Base-by-base conservation (phyloP, 176 grass and related monocot species). In the Chrysopogon serrulatus region DNA sequence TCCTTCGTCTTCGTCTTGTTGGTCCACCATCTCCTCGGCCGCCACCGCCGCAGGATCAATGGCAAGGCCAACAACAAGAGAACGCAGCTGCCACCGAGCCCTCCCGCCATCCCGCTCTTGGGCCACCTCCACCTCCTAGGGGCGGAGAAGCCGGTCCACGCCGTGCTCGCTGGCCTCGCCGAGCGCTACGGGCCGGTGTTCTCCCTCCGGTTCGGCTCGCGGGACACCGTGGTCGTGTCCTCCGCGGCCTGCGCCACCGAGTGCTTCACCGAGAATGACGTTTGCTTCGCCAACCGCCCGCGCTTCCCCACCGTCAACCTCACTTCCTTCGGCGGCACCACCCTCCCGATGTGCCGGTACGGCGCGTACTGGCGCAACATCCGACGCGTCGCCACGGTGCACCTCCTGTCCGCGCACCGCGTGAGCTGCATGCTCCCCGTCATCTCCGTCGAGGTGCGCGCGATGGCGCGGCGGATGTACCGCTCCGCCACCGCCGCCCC, bases 181-280 rank as follows among this genome's bases (percentile, higher is more conserved):
- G 60, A 53, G 31, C 65, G 61, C 30, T 34, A 92, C 10, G 88
- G 94, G 45, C 90, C 92, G 5, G 7, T 94, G 30, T 75, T 94
- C 57, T 61, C 71, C 5, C 76, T 97, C 68, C 90, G 81, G 24
- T 67, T 94, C 49, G 91, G 89, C 5, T 82, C 54, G 10, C 92
- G 85, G 32, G n/a, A n/a, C 17, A 80, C 87, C 61, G 83, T 94
- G 61, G 65, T 94, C 42, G 83, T 97, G 24, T 72, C 92, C 32
- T 88, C 91, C 1, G 8, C 68, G 21, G 62, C 49, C 0, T 6
- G 36, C 35, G 86, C 87, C 57, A 82, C 56, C 56, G 85, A 92
- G 41, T 92, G 90, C 83, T 94, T 94, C 94, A 90, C 85, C 11
- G 84, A 63, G 27, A 48, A 90, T 44, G 92, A 92, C 80, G 57